These are phyloP conservation scores for Colletotrichum lupini DNA, from an alignment of 2,329 filamentous ascomycete species.

Conservation along the genomic window DNA sequence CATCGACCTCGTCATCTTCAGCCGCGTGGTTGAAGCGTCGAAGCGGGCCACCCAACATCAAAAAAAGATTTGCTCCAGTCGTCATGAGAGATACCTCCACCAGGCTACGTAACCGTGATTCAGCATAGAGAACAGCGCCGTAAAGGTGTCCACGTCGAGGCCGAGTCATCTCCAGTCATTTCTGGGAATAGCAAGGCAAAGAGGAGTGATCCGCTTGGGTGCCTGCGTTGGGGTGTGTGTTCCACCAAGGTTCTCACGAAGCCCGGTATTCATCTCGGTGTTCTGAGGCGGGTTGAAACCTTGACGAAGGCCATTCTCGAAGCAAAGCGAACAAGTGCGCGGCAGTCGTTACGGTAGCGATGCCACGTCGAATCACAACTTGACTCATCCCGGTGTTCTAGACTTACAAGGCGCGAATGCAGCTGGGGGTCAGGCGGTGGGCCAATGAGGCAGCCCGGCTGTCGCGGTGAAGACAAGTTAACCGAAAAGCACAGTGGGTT, in stretches of 20 bases:
- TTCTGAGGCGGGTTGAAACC: background rate
- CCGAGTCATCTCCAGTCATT: background rate
- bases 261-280: background rate
- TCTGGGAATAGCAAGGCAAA: background rate
- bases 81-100: background rate
- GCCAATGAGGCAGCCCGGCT: slow-evolving; percentile 18
- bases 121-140: background rate
- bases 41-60: background rate
- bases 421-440: slow-evolving; percentile 6
- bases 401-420: slow-evolving; percentile 11
- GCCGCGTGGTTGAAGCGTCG: background rate
- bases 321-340: background rate
- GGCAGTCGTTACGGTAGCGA: background rate
- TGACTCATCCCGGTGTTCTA: slow-evolving; percentile 24
- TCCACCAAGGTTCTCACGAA: background rate
- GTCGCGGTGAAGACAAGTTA: slow-evolving; percentile 13
- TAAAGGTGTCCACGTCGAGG: background rate
- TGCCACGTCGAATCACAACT: slow-evolving; percentile 9
- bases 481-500: slow-evolving; percentile 3
- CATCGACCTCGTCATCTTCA: background rate
- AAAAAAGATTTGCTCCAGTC: slow-evolving; percentile 8
- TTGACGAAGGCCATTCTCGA: background rate
- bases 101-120: background rate
- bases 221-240: background rate
- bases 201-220: background rate